These are phyloP conservation scores for Pseudogymnoascus pannorum DNA, from an alignment of 2,329 filamentous ascomycete genomes.

Conservation along the genomic window DNA sequence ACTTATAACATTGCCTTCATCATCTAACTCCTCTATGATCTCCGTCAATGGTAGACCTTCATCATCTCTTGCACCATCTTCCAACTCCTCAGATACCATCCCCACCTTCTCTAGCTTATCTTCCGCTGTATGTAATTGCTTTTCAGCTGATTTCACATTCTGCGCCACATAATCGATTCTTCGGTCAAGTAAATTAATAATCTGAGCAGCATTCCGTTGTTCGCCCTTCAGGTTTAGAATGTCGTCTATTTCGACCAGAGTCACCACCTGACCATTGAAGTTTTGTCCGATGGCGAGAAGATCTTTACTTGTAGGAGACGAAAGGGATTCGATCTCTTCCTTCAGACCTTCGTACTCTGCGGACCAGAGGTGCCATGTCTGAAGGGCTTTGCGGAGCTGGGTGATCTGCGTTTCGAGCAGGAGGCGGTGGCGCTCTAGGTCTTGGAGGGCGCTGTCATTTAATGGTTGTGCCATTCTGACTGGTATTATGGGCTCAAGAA, in stretches of 20 bases:
- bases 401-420: slow-evolving; percentile 69
- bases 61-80: slow-evolving; percentile 57
- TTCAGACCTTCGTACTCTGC: slow-evolving; percentile 85
- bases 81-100: slow-evolving; percentile 50
- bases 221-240: slow-evolving; percentile 33
- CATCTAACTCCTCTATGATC: slow-evolving; percentile 86
- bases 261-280: slow-evolving; percentile 54
- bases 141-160: slow-evolving; percentile 69
- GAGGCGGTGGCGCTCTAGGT: slow-evolving; percentile 67
- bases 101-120: slow-evolving; percentile 60
- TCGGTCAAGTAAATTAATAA: slow-evolving; percentile 60
- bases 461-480: slow-evolving; percentile 22
- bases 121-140: slow-evolving; percentile 58
- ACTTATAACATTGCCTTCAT: slow-evolving; percentile 76
- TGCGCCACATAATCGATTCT: slow-evolving; percentile 84
- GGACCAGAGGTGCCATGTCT: slow-evolving; percentile 87
- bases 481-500: background rate
- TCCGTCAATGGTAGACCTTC: slow-evolving; percentile 75
- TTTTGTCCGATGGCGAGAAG: slow-evolving; percentile 45
- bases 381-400: slow-evolving; percentile 67
- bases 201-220: slow-evolving; percentile 50
- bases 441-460: slow-evolving; percentile 28
- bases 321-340: slow-evolving; percentile 59
- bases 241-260: slow-evolving; percentile 48
- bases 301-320: slow-evolving; percentile 39